phyloP scores from a whole-genome alignment of 345 rosid species.

The Ceriops decandra region DNA sequence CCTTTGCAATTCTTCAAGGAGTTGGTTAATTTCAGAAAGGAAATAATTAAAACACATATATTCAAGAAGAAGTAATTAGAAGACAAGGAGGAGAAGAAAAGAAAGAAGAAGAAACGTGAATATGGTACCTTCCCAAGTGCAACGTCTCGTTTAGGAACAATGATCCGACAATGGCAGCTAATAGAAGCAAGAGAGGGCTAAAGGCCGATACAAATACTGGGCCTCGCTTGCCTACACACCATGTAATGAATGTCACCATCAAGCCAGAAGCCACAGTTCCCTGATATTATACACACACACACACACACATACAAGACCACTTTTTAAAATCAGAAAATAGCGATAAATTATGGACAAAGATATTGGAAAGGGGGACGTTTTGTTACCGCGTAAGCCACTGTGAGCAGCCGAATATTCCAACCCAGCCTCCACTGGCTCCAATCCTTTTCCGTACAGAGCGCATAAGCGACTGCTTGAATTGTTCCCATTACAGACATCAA shows the following conservation, averaged over 20 bases:
- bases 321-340: background rate
- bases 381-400: constrained; percentile 35
- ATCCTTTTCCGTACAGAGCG: constrained; percentile 41
- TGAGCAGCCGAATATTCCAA: constrained; percentile 46
- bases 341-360: background rate
- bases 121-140: constrained; percentile 24
- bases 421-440: constrained; percentile 55
- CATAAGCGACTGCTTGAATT: constrained; percentile 32
- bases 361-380: no score
- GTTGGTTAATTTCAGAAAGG: background rate
- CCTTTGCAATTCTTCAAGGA: no score
- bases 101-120: background rate
- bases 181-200: constrained; percentile 40
- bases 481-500: constrained; percentile 41
- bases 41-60: background rate
- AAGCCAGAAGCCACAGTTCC: constrained; percentile 37
- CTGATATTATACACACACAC: background rate
- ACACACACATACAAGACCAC: background rate
- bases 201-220: constrained; percentile 44
- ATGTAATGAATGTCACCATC: constrained; percentile 25
- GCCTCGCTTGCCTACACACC: constrained; percentile 42
- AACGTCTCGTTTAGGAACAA: constrained; percentile 40
- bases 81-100: no score
- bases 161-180: constrained; percentile 41
- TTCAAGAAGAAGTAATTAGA: background rate